A percentile compares a stretch with the other conserved stretches of the same genome.
phyloP scores from a whole-genome alignment of 176 grass and related monocot species.

The Secale cereale region DNA sequence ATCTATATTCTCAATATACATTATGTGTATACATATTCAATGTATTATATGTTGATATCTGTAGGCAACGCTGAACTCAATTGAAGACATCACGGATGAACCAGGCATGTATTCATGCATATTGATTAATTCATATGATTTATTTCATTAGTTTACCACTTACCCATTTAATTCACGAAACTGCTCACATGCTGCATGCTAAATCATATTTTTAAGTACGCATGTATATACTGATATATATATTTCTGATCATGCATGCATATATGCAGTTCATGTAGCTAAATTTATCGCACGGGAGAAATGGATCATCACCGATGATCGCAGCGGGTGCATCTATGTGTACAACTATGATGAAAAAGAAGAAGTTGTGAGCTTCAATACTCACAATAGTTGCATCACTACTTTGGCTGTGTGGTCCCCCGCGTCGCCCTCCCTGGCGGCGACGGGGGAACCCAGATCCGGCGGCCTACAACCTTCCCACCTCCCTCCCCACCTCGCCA shows the following conservation, averaged over 20 bases:
- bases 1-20: too few species aligned
- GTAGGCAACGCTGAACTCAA: background rate
- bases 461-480: too few species aligned
- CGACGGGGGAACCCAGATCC: too few species aligned
- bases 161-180: too few species aligned
- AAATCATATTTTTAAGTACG: too few species aligned
- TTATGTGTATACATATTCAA: too few species aligned
- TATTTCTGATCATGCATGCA: too few species aligned
- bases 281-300: conserved; percentile 54
- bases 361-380: conserved; percentile 26
- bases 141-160: background rate
- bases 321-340: conserved; percentile 45
- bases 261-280: conserved; percentile 44
- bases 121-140: background rate
- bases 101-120: background rate
- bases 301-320: conserved; percentile 54
- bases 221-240: too few species aligned
- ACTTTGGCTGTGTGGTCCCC: conserved; percentile 56
- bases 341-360: conserved; percentile 32
- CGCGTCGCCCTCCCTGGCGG: too few species aligned
- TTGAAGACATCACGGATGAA: background rate
- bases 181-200: too few species aligned
- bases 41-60: background rate
- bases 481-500: too few species aligned
- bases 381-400: conserved; percentile 27